Evolutionary conservation across 2,329 filamentous ascomycete species (phyloP), one percentile per base, ranked within the genome.

Genomic region (Paecilomyces variotii): DNA sequence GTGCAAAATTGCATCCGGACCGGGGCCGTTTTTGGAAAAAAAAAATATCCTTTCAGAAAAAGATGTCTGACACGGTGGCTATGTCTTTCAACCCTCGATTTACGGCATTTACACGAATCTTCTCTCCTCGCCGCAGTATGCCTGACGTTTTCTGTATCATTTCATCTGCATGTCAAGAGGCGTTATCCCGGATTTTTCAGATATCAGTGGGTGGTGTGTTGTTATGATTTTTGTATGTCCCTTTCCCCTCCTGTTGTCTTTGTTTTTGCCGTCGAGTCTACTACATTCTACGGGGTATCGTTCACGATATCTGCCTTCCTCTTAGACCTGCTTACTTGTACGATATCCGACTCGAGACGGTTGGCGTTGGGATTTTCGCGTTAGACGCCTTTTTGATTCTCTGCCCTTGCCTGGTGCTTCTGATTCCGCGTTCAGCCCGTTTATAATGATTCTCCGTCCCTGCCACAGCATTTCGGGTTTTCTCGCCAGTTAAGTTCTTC

Each of bases 251-350:
- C 49, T 58, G 52, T 52, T 58, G 53, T 27, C 26, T 39, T 59
- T 58, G 56, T 61, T 59, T 58, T 55, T 50, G 57, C 61, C 59
- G 34, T 60, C 50, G 19, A 35, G 30, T 55, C 30, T 26, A 25
- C 30, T 55, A 24, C 35, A 34, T 55, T 35, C 34, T 55, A 24
- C 57, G 59, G 59, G 56, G 58, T 53, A 61, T 56, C 27, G 52
- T 63, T 56, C 56, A 59, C 60, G 59, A 60, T 53, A 58, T 49
- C 61, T 54, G 49, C 51, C 56, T 61, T 58, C 53, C 39, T 56
- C 34, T 63, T 58, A 66, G 68, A 64, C 68, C 63, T 62, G 62
- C 60, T 65, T 45, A 45, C 35, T 19, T 68, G 65, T 67, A 63
- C 62, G 64, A 61, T 64, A 64, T 65, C 27, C 64, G 57, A 59